Evolutionary conservation across 352 stramenopile species (phyloP), one percentile per base, ranked within the genome.

Genomic region (Detonula confervacea): DNA sequence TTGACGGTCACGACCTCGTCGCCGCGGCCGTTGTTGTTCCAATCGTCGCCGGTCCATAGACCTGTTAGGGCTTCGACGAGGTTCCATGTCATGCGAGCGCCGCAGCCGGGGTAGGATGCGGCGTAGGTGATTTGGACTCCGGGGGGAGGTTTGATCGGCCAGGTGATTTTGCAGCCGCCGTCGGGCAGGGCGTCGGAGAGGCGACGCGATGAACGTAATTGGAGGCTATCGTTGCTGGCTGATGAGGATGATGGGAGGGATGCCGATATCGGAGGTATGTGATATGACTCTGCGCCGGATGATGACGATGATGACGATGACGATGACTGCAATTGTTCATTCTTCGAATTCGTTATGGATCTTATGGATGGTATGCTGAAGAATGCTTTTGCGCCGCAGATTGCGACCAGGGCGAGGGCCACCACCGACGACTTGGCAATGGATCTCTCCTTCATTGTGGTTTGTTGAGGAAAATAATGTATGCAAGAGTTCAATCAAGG

Each of bases 81-180:
- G 37, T 81, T 76, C 70, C 71, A 81, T 9, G 65, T 75, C 65
- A 84, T 78, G 30, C 73, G 54, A 0, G 77, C 70, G 12, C 77
- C 77, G 24, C 62, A 81, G 20, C 77, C 77, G 20, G 77, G 77
- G 55, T 84, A 84, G 61, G 64, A 78, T 4, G 77, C 70, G 20
- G 74, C 75, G 54, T 79, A 87, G 2, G 70, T 81, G 51, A 79
- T 69, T 59, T 64, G 22, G 42, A 69, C 60, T 24, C 49, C 59
- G 33, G 44, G 62, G 18, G 59, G 52, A 0, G 74, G 74, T 25
- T 67, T 37, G 29, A 66, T 65, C 8, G 73, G 73, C 73, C 73
- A 81, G 25, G 73, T 76, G 54, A 81, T 74, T 73, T 76, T 12
- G 25, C 73, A 81, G 24, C 73, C 73, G 6, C 73, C 73, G 57